phyloP scores from a whole-genome alignment of 1,284 basidiomycete genomes.

The Trichosporon ovoides region DNA sequence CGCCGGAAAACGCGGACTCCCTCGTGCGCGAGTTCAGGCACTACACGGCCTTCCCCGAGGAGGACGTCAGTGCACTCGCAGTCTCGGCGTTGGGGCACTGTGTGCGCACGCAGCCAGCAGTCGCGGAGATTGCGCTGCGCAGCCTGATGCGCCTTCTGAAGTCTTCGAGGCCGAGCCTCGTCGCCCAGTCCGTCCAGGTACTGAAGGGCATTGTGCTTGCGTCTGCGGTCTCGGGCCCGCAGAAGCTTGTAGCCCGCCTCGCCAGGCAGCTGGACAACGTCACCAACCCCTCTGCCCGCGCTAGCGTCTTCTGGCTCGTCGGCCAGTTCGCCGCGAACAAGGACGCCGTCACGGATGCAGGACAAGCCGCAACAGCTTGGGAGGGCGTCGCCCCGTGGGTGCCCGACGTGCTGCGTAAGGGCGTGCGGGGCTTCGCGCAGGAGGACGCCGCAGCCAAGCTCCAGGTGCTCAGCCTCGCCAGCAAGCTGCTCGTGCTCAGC shows the following conservation, averaged over 20 bases:
- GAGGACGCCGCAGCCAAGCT: slow-evolving; percentile 66
- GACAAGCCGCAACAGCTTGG: slow-evolving; percentile 29
- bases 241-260: slow-evolving; percentile 66
- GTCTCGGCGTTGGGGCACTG: slow-evolving; percentile 72
- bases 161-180: slow-evolving; percentile 62
- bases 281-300: slow-evolving; percentile 67
- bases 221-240: slow-evolving; percentile 43
- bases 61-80: slow-evolving; percentile 63
- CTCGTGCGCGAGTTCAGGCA: slow-evolving; percentile 79
- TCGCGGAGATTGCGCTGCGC: slow-evolving; percentile 63
- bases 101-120: slow-evolving; percentile 63
- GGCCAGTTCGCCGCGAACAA: slow-evolving; percentile 65
- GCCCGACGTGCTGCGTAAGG: slow-evolving; percentile 74
- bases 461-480: slow-evolving; percentile 72
- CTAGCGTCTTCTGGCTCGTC: slow-evolving; percentile 82
- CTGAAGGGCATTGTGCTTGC: slow-evolving; percentile 73
- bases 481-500: slow-evolving; percentile 70
- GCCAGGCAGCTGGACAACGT: slow-evolving; percentile 71
- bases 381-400: slow-evolving; percentile 63
- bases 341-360: not conserved
- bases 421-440: slow-evolving; percentile 63
- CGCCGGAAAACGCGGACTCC: slow-evolving; percentile 61
- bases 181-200: slow-evolving; percentile 72
- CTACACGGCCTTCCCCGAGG: slow-evolving; percentile 67
- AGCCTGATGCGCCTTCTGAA: slow-evolving; percentile 69